phyloP scores from a whole-genome alignment of 2,329 filamentous ascomycete genomes.

The Ophiognomonia clavigignenti-juglandacearum region DNA sequence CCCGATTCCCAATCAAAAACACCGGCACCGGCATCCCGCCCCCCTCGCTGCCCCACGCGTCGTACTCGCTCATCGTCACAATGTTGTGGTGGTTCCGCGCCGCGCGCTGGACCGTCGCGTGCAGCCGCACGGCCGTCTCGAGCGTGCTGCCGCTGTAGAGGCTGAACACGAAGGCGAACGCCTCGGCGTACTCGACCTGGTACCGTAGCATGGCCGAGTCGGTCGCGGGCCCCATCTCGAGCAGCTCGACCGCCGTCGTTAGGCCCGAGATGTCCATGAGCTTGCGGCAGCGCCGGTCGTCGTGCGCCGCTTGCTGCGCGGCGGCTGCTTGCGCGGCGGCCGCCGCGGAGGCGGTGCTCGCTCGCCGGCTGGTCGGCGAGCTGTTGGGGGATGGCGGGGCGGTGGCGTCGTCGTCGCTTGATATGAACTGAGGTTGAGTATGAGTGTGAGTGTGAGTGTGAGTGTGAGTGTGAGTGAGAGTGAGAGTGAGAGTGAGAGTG shows the following conservation, averaged over 20 bases:
- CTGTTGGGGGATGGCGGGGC: neutral
- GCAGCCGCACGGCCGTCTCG: conserved; percentile 14
- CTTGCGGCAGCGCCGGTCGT: conserved; percentile 15
- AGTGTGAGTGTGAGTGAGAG: neutral
- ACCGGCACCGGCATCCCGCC: conserved; percentile 14
- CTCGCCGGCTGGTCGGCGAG: neutral
- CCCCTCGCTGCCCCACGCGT: conserved; percentile 10
- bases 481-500: neutral
- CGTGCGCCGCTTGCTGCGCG: neutral
- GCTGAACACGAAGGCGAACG: conserved; percentile 16
- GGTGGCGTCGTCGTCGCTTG: conserved; percentile 7
- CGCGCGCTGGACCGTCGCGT: conserved; percentile 11
- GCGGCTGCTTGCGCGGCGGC: neutral
- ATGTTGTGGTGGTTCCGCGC: conserved; percentile 17
- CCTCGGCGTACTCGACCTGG: conserved; percentile 16
- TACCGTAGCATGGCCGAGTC: conserved; percentile 17
- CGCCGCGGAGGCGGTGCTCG: neutral
- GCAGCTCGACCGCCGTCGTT: conserved; percentile 11
- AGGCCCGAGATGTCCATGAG: conserved; percentile 16
- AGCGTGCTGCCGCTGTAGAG: conserved; percentile 15
- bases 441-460: too few species aligned
- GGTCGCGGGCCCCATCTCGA: conserved; percentile 15
- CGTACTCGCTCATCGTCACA: conserved; percentile 16
- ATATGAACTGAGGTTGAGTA: too few species aligned
- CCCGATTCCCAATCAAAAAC: conserved; percentile 16